phyloP scores from a whole-genome alignment of 495 filamentous ascomycete species.

The Aspergillus sclerotioniger region DNA sequence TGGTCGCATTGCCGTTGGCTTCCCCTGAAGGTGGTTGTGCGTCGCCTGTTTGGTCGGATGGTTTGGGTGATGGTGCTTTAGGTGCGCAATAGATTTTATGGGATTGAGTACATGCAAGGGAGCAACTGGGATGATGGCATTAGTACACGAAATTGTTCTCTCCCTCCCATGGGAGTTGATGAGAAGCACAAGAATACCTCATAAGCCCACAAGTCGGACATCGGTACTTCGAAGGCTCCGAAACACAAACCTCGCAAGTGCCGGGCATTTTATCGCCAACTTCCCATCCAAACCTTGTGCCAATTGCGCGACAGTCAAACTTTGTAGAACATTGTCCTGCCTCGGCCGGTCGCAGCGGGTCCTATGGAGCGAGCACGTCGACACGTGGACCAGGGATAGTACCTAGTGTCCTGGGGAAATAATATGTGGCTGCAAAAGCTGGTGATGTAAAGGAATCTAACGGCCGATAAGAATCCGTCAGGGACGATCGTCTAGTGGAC shows the following conservation, averaged over 20 bases:
- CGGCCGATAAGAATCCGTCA: neutral
- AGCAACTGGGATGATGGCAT: conserved; percentile 54
- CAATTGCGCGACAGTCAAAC: conserved; percentile 6
- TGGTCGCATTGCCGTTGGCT: conserved; percentile 9
- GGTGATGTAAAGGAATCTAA: neutral
- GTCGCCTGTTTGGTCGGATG: conserved; percentile 36
- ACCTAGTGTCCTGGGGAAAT: neutral
- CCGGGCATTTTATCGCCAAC: conserved; percentile 27
- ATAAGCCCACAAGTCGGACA: conserved; percentile 61
- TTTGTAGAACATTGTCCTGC: conserved; percentile 11
- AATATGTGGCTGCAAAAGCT: neutral
- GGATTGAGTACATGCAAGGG: conserved; percentile 61
- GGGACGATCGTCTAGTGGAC: neutral
- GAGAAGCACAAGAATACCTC: conserved; percentile 48
- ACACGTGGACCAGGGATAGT: neutral
- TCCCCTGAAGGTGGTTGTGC: conserved; percentile 16
- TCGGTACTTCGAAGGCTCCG: conserved; percentile 59
- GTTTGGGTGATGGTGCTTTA: conserved; percentile 26
- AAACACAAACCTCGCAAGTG: conserved; percentile 58
- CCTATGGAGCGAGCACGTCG: neutral
- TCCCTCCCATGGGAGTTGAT: neutral
- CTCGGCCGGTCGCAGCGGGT: conserved; percentile 3
- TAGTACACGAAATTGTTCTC: conserved; percentile 7
- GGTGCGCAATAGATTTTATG: conserved; percentile 57
- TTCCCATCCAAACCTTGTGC: neutral